Evolutionary conservation across 352 stramenopile species (phyloP).

Genomic region (Peronospora destructor): DNA sequence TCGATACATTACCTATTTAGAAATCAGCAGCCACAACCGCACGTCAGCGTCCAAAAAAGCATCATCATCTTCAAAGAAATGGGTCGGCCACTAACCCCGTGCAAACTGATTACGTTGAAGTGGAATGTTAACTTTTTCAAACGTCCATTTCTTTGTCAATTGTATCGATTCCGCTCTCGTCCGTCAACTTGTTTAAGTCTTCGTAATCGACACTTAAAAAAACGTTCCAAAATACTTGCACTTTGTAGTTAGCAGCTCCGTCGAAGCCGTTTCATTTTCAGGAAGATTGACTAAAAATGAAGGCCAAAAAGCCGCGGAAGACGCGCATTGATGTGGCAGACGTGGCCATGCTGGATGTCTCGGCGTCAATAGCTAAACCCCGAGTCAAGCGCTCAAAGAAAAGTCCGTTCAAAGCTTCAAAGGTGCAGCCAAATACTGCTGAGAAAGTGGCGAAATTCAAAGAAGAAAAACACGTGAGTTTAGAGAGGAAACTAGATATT

Average conservation of each 20-base stretch:
- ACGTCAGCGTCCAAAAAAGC: too few species aligned
- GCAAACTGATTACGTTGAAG: conserved; percentile 13
- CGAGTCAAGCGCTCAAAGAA: conserved; percentile 8
- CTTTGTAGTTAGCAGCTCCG: not conserved
- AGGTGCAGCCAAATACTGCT: not conserved
- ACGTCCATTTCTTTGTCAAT: not conserved
- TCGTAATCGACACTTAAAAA: conserved; percentile 22
- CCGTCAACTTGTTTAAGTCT: conserved; percentile 13
- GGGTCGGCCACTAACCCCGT: not conserved
- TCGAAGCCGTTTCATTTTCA: not conserved
- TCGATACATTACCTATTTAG: too few species aligned
- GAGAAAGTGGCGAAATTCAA: conserved; percentile 44
- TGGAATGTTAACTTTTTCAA: conserved; percentile 3
- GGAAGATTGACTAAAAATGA: conserved; percentile 2
- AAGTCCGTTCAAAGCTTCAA: not conserved
- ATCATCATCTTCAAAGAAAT: too few species aligned
- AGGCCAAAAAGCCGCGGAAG: conserved; percentile 11
- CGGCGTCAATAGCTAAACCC: conserved; percentile 3
- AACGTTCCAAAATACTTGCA: conserved; percentile 2
- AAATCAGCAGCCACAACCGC: too few species aligned
- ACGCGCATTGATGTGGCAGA: conserved; percentile 5
- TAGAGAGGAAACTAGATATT: not conserved
- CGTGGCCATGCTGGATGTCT: conserved; percentile 17
- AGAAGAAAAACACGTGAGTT: conserved; percentile 39
- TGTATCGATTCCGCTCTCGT: not conserved